phyloP scores from a whole-genome alignment of 2,329 filamentous ascomycete species.

The Tolypocladium endophyticum region DNA sequence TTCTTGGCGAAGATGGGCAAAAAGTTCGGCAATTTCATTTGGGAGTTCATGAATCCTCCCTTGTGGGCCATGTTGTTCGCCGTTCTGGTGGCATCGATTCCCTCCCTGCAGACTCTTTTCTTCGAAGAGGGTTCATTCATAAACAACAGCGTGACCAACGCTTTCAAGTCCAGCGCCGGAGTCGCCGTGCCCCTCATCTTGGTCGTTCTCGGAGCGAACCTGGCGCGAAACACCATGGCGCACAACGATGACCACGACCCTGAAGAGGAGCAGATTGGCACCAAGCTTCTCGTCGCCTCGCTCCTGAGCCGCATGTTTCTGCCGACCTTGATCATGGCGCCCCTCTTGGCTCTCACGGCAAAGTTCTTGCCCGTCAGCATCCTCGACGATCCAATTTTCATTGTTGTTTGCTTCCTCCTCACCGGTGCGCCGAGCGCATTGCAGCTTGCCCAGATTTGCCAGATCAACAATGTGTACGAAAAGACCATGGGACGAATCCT shows the following conservation, averaged over 20 bases:
- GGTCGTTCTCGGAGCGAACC: conserved; percentile 87
- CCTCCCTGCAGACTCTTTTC: conserved; percentile 70
- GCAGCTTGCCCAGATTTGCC: conserved; percentile 94
- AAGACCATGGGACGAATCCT: conserved; percentile 84
- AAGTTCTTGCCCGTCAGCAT: conserved; percentile 92
- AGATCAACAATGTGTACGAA: conserved; percentile 95
- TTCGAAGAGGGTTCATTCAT: conserved; percentile 84
- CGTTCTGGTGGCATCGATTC: conserved; percentile 84
- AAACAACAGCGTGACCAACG: conserved; percentile 84
- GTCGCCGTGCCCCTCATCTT: conserved; percentile 93
- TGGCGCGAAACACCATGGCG: conserved; percentile 82
- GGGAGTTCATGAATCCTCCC: conserved; percentile 97
- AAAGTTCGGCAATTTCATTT: conserved; percentile 54
- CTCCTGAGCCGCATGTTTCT: conserved; percentile 85
- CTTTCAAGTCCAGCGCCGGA: conserved; percentile 72
- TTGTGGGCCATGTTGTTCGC: conserved; percentile 93
- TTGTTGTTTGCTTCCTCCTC: conserved; percentile 94
- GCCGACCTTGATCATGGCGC: conserved; percentile 85
- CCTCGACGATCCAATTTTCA: conserved; percentile 92
- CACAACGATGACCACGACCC: conserved; percentile 51
- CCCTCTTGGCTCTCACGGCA: conserved; percentile 73
- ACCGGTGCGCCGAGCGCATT: conserved; percentile 88
- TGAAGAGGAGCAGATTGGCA: conserved; percentile 59
- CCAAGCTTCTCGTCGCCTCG: conserved; percentile 74
- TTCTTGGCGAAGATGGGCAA: conserved; percentile 21